Conservation (phyloP, 805 yeast species). For the Lachancea thermotolerans region DNA sequence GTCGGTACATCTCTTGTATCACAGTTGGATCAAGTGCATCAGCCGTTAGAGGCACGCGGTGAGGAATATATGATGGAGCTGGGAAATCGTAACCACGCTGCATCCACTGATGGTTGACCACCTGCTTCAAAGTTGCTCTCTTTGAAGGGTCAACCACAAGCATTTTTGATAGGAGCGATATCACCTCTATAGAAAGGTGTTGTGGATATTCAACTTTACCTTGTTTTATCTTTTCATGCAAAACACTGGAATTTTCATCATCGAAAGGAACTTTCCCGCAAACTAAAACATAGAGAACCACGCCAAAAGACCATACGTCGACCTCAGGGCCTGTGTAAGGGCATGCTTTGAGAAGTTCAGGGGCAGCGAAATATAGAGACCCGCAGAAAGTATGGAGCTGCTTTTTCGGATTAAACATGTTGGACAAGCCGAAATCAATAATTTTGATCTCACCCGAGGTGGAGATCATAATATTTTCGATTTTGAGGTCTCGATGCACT, state of each 20-base stretch:
- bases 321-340: constrained; percentile 97
- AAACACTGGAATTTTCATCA: constrained; percentile 83
- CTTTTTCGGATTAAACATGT: constrained; percentile 64
- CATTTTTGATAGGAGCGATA: constrained; percentile 77
- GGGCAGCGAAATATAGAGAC: constrained; percentile 95
- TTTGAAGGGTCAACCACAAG: constrained; percentile 80
- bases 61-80: constrained; percentile 67
- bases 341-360: constrained; percentile 85
- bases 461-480: constrained; percentile 92
- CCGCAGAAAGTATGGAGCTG: constrained; percentile 94
- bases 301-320: constrained; percentile 98
- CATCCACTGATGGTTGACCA: constrained; percentile 93
- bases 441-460: constrained; percentile 91
- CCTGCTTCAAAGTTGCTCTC: constrained; percentile 74
- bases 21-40: constrained; percentile 44
- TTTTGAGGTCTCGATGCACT: constrained; percentile 94
- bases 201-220: constrained; percentile 91
- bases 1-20: constrained; percentile 63
- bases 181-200: constrained; percentile 71
- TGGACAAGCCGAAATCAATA: constrained; percentile 93
- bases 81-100: constrained; percentile 73
- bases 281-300: constrained; percentile 86
- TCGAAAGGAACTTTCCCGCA: constrained; percentile 99
- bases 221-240: constrained; percentile 88
- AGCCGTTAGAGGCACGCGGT: constrained; percentile 57